These are phyloP conservation scores for Arachis monticola DNA, from an alignment of 331 rosid species.

Conservation along the genomic window DNA sequence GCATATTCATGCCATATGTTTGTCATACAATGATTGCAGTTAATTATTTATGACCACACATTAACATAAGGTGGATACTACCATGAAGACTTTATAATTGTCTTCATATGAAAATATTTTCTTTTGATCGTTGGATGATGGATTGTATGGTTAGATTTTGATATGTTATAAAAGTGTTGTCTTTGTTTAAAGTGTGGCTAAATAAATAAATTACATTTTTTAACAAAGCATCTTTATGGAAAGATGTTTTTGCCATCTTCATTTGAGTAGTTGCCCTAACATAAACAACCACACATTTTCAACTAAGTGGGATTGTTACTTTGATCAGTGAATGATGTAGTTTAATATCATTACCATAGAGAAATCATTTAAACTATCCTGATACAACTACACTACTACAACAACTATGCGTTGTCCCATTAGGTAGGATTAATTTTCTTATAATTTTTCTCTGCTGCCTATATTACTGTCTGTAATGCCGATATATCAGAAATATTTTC, in stretches of 20 bases:
- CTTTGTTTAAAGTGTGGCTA: too few relatives aligned
- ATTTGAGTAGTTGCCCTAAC: too few relatives aligned
- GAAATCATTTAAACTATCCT: background rate
- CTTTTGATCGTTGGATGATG: too few relatives aligned
- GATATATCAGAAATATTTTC: background rate
- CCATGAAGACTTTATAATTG: too few relatives aligned
- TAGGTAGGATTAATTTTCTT: background rate
- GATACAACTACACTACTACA: background rate
- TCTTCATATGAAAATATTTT: too few relatives aligned
- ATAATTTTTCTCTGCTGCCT: background rate
- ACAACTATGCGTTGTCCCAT: background rate
- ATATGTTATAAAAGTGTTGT: too few relatives aligned
- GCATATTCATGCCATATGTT: conserved; percentile 23
- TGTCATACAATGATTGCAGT: conserved; percentile 19
- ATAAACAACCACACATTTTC: background rate
- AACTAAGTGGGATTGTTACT: background rate
- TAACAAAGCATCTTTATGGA: too few relatives aligned
- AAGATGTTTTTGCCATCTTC: too few relatives aligned
- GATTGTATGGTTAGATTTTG: too few relatives aligned
- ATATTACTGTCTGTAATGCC: background rate
- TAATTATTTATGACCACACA: background rate
- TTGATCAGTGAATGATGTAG: background rate
- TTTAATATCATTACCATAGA: background rate
- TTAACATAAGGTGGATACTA: too few relatives aligned
- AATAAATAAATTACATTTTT: too few relatives aligned